Evolutionary conservation across 306 rosid genomes (phyloP).

Genomic region (Quercus alba): DNA sequence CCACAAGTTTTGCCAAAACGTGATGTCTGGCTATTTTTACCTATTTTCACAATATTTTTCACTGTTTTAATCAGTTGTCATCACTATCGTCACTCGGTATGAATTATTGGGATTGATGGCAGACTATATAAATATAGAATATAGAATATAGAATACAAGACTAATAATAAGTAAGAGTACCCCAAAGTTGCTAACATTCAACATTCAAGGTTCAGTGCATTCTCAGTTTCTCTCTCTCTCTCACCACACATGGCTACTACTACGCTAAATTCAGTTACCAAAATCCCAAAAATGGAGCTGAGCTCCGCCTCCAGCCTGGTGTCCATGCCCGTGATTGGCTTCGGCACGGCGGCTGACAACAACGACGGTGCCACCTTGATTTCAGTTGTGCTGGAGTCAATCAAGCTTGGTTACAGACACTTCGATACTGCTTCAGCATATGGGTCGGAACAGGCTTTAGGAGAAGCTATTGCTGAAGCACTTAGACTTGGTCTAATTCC

Average conservation of each 20-base stretch:
- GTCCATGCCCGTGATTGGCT: conserved; percentile 4
- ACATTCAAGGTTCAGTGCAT: background rate
- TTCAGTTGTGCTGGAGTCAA: background rate
- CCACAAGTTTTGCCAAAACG: no score
- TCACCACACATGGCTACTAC: background rate
- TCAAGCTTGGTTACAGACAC: conserved; percentile 3
- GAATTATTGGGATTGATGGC: no score
- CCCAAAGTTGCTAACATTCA: background rate
- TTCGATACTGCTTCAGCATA: background rate
- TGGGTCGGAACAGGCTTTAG: background rate
- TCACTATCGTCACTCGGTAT: no score
- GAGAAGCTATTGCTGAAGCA: conserved; percentile 13
- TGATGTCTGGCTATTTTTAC: no score
- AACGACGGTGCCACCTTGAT: background rate
- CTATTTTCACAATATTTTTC: no score
- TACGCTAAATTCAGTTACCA: background rate
- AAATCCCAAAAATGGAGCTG: background rate
- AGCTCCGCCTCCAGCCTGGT: background rate
- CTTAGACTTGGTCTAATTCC: background rate
- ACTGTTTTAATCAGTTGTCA: no score
- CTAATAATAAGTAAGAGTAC: no score
- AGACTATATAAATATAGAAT: no score
- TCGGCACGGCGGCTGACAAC: background rate
- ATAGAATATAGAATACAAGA: no score
- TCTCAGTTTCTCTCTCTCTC: no score